Conservation (phyloP, 179 eudicot species). For the Nepenthes alata region DNA sequence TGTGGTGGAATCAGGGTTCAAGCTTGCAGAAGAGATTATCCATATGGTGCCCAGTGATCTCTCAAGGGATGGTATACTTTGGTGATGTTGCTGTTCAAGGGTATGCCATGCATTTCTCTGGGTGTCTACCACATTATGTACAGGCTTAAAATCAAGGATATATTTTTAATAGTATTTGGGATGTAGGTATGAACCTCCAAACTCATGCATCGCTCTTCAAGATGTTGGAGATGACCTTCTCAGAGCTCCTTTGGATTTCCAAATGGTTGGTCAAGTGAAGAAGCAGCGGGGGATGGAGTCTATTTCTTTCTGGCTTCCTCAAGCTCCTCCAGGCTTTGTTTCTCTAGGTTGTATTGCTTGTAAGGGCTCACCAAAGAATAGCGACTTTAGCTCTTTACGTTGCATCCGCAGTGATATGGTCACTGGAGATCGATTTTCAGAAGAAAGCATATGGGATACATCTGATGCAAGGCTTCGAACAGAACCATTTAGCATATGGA, state of each 20-base stretch:
- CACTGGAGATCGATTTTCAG: constrained; percentile 68
- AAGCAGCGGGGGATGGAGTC: constrained; percentile 56
- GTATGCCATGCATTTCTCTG: constrained; percentile 25
- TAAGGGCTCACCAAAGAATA: constrained; percentile 63
- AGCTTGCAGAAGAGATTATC: constrained; percentile 69
- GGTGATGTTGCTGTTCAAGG: constrained; percentile 94
- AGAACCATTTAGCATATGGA: constrained; percentile 84
- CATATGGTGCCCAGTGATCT: constrained; percentile 88
- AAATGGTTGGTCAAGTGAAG: constrained; percentile 68
- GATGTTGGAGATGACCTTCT: constrained; percentile 64
- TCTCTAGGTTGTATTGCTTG: constrained; percentile 86
- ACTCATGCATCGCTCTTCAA: constrained; percentile 62
- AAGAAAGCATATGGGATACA: constrained; percentile 87
- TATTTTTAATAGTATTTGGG: constrained; percentile 1
- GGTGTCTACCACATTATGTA: background rate
- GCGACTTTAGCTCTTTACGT: constrained; percentile 62
- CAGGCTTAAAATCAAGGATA: background rate
- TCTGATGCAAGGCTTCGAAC: constrained; percentile 39
- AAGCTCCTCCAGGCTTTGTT: constrained; percentile 97
- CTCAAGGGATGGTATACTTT: constrained; percentile 79
- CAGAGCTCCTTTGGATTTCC: constrained; percentile 53
- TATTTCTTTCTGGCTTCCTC: constrained; percentile 89
- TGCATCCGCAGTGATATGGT: constrained; percentile 94
- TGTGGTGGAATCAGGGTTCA: constrained; percentile 96
- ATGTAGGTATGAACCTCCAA: constrained; percentile 87